These are phyloP conservation scores for Chytridiales sp. DNA, from an alignment of 371 early-diverging fungal species.

Conservation along the genomic window DNA sequence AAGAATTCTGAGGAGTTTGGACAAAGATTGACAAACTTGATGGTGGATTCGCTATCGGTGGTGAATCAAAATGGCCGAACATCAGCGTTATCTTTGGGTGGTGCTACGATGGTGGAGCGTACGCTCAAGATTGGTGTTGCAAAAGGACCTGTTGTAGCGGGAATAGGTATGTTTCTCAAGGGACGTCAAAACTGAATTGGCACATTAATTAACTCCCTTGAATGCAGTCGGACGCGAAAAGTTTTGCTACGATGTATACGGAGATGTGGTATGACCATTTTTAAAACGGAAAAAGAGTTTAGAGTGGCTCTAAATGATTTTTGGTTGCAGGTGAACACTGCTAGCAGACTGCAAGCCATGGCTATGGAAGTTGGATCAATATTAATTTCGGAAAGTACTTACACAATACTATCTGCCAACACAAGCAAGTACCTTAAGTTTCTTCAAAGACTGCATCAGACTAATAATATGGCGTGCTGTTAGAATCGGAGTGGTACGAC, in stretches of 20 bases:
- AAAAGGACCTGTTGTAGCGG: conserved; percentile 7
- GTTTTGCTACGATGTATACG: conserved; percentile 15
- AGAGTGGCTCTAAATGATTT: too few species aligned
- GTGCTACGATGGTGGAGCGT: too few species aligned
- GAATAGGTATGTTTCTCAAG: too few species aligned
- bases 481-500: not conserved
- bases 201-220: too few species aligned
- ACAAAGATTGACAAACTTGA: too few species aligned
- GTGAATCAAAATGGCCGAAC: too few species aligned
- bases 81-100: too few species aligned
- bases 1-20: too few species aligned
- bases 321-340: conserved; percentile 13
- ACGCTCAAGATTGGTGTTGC: conserved; percentile 9
- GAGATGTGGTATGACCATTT: too few species aligned
- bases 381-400: not conserved
- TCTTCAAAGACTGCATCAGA: not conserved
- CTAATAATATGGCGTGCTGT: not conserved
- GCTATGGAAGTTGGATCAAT: conserved; percentile 5
- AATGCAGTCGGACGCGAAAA: conserved; percentile 3
- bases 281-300: too few species aligned
- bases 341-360: conserved; percentile 9
- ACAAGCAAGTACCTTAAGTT: not conserved
- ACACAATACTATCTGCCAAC: not conserved
- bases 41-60: too few species aligned
- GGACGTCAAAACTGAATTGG: too few species aligned